Percentiles rank a stretch among this genome's conserved stretches.
These are phyloP conservation scores for Crithidia thermophila DNA, from an alignment of 208 protist species.

Conservation along the genomic window DNA sequence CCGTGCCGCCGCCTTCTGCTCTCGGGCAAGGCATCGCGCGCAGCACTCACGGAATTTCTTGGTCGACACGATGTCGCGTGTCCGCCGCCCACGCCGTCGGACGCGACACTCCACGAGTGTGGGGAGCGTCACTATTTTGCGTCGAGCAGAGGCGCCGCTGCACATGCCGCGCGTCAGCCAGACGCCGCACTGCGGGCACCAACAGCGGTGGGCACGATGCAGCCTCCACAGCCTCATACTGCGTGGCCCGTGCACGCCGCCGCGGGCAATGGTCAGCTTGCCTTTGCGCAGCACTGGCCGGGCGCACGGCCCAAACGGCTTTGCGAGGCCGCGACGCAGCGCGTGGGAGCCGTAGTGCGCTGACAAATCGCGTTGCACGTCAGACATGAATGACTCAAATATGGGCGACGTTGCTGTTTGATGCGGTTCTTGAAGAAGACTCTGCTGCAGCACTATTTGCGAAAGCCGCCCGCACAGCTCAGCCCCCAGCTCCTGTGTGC, in stretches of 20 bases:
- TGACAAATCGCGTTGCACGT: slow-evolving; percentile 58
- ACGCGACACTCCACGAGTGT: slow-evolving; percentile 21
- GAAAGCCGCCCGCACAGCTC: slow-evolving; percentile 81
- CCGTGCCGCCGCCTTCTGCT: slow-evolving; percentile 5
- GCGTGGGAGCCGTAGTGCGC: slow-evolving; percentile 82
- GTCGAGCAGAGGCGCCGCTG: slow-evolving; percentile 8
- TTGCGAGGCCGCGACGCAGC: slow-evolving; percentile 46
- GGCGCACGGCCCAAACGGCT: slow-evolving; percentile 61
- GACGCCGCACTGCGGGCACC: slow-evolving; percentile 70
- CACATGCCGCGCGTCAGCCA: slow-evolving; percentile 41
- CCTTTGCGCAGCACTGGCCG: slow-evolving; percentile 30
- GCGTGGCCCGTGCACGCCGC: slow-evolving; percentile 36
- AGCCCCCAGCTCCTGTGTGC: slow-evolving; percentile 58
- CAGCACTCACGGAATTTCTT: slow-evolving; percentile 17
- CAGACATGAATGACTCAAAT: background rate
- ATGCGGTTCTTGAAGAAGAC: background rate
- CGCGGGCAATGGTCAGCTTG: background rate
- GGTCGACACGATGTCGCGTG: background rate
- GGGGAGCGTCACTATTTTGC: background rate
- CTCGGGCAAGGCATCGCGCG: slow-evolving; percentile 15
- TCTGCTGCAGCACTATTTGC: slow-evolving; percentile 23
- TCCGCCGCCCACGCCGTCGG: background rate
- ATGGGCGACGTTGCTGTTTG: background rate
- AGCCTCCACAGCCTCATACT: slow-evolving; percentile 54
- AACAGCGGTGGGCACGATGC: slow-evolving; percentile 33